phyloP scores from a whole-genome alignment of 2,329 filamentous ascomycete genomes.

The Alternaria ventricosa region DNA sequence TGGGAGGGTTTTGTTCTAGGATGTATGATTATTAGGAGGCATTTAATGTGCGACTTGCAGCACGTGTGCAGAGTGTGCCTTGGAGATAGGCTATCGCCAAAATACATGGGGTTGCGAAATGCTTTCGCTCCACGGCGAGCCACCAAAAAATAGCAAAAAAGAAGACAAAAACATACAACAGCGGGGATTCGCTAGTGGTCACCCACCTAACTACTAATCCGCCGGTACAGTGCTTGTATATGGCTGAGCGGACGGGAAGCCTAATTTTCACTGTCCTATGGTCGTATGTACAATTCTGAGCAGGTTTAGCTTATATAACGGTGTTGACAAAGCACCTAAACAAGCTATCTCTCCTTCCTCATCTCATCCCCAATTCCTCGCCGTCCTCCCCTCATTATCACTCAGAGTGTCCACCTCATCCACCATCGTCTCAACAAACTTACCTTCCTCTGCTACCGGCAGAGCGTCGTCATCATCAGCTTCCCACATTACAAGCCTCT shows the following conservation, averaged over 20 bases:
- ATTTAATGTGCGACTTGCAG: not conserved
- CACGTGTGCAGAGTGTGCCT: not conserved
- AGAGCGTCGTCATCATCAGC: not conserved
- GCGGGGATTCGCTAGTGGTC: no score
- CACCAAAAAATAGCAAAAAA: no score
- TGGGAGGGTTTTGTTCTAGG: not conserved
- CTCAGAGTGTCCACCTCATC: not conserved
- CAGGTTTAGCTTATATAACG: no score
- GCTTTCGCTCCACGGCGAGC: not conserved
- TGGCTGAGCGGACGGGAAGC: no score
- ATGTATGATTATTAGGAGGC: slow-evolving; percentile 9
- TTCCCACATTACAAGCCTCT: not conserved
- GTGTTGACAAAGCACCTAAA: not conserved
- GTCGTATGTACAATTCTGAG: no score
- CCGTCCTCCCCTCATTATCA: slow-evolving; percentile 3
- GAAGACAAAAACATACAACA: no score
- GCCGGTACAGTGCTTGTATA: no score
- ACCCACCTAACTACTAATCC: no score
- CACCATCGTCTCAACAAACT: not conserved
- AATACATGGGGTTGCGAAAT: not conserved
- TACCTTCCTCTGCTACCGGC: not conserved
- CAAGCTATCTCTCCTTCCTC: not conserved
- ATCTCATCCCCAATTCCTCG: not conserved
- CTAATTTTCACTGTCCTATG: no score
- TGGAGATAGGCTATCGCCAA: not conserved